These are phyloP conservation scores for Russula olivacea DNA, from an alignment of 768 basidiomycete genomes.

Conservation along the genomic window DNA sequence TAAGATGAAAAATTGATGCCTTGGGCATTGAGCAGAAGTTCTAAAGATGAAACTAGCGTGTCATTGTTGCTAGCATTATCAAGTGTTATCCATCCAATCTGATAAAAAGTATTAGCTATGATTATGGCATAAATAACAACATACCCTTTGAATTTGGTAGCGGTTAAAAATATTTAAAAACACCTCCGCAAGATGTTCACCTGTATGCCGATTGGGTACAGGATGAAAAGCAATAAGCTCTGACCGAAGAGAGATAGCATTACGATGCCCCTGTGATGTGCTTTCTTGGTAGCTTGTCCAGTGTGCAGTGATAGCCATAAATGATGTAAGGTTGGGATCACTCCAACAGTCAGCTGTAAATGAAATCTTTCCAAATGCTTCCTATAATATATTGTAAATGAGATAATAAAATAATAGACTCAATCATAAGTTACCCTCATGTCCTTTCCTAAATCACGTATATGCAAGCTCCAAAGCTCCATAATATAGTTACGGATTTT, in stretches of 20 bases:
- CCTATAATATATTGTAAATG: neutral
- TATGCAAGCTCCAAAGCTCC: neutral
- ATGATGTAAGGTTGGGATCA: neutral
- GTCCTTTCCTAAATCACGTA: neutral
- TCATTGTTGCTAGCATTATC: constrained; percentile 30
- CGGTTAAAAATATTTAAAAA: too few relatives aligned
- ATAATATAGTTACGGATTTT: neutral
- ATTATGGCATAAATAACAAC: too few relatives aligned
- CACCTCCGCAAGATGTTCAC: constrained; percentile 31
- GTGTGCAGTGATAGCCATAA: constrained; percentile 26
- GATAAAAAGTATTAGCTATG: neutral
- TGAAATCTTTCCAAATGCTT: neutral
- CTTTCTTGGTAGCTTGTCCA: constrained; percentile 29
- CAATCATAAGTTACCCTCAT: neutral
- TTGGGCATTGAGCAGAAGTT: too few relatives aligned
- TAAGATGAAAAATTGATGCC: too few relatives aligned
- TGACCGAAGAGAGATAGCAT: constrained; percentile 1
- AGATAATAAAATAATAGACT: too few relatives aligned
- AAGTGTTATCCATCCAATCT: constrained; percentile 38
- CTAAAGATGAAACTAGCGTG: constrained; percentile 9
- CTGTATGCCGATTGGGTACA: constrained; percentile 36
- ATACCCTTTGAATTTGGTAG: too few relatives aligned
- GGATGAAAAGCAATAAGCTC: constrained; percentile 36
- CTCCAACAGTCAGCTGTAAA: neutral
- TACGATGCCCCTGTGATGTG: constrained; percentile 18